Conservation (phyloP, 2,329 filamentous ascomycete genomes). For the Pseudogymnoascus sp. region DNA sequence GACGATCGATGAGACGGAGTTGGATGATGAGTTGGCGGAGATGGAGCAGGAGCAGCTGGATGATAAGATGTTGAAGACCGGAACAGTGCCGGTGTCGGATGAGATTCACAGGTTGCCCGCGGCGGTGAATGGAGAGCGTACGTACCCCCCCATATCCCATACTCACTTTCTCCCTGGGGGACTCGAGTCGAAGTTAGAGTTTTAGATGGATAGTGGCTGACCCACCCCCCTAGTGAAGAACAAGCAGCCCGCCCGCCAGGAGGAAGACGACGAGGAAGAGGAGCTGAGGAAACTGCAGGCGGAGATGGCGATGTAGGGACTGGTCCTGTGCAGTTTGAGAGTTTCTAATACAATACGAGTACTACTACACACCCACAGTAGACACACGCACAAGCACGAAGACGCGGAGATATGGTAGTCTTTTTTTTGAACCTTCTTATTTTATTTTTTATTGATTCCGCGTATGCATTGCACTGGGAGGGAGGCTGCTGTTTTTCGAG, state of each 20-base stretch:
- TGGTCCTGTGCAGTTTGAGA: background rate
- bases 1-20: conserved; percentile 72
- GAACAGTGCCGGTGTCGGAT: conserved; percentile 73
- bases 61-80: conserved; percentile 86
- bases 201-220: too few relatives aligned
- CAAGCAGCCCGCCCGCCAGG: conserved; percentile 40
- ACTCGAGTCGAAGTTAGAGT: conserved; percentile 14
- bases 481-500: background rate
- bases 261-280: conserved; percentile 92
- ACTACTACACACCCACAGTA: background rate
- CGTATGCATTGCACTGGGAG: background rate
- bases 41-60: conserved; percentile 91
- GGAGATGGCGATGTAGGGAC: conserved; percentile 83
- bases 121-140: conserved; percentile 67
- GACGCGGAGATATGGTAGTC: background rate
- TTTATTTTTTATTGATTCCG: background rate
- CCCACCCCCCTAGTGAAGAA: conserved; percentile 37
- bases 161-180: background rate
- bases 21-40: conserved; percentile 76
- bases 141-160: conserved; percentile 32
- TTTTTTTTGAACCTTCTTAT: background rate
- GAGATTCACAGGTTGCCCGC: conserved; percentile 69
- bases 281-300: conserved; percentile 89
- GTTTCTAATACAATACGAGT: background rate
- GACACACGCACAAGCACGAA: background rate